Conservation (phyloP, 169 alveolate species). For the Amoebophrya sp. region DNA sequence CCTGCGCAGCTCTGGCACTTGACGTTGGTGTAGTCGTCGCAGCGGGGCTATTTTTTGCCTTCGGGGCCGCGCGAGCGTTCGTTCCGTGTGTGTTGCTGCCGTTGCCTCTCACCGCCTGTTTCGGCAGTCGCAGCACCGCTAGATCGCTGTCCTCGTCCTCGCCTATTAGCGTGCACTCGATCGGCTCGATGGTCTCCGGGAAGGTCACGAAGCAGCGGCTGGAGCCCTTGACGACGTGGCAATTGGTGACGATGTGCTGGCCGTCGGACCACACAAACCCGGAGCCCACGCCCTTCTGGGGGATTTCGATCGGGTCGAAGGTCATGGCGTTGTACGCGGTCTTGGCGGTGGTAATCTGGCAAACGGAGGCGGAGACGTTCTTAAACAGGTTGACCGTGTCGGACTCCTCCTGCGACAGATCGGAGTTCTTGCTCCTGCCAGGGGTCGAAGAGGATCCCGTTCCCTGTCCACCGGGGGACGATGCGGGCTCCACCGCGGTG, state of each 20-base stretch:
- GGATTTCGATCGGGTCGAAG: not conserved
- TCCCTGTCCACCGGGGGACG: too few species aligned
- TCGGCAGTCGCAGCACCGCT: not conserved
- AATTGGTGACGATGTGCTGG: slow-evolving; percentile 18
- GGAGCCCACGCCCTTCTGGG: slow-evolving; percentile 2
- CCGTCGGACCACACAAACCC: slow-evolving; percentile 9
- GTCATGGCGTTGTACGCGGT: not conserved
- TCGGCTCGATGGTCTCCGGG: not conserved
- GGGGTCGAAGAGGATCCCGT: too few species aligned
- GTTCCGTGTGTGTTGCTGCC: too few species aligned
- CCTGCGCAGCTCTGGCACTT: too few species aligned
- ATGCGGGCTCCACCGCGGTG: too few species aligned
- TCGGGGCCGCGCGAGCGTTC: too few species aligned
- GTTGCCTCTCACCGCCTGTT: too few species aligned
- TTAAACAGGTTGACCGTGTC: not conserved
- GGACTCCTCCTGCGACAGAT: not conserved
- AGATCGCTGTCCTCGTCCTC: not conserved
- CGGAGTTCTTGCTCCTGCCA: too few species aligned
- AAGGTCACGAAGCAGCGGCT: too few species aligned
- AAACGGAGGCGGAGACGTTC: not conserved
- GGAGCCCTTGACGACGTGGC: not conserved
- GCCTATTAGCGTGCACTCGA: not conserved
- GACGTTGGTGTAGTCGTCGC: too few species aligned
- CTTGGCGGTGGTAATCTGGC: not conserved
- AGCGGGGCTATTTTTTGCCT: too few species aligned